Conservation (phyloP, 331 rosid species). For the Ulmus americana region DNA sequence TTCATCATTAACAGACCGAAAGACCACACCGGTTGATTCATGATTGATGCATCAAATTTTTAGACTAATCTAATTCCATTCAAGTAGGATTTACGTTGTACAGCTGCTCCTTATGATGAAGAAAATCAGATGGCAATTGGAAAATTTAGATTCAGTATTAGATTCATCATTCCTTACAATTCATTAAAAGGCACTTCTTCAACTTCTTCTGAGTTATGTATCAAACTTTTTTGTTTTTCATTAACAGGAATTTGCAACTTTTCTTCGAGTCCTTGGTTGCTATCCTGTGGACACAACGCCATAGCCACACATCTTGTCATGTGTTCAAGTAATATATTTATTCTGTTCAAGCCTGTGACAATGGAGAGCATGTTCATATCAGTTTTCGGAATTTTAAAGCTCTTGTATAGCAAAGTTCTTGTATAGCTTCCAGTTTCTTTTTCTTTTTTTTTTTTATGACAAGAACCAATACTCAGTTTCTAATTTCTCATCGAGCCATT, state of each 20-base stretch:
- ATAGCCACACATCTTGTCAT: conserved; percentile 11
- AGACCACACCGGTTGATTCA: not conserved
- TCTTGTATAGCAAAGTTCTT: not conserved
- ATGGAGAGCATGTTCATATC: not conserved
- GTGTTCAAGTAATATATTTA: not conserved
- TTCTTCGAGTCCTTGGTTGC: conserved; percentile 56
- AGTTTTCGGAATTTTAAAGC: not conserved
- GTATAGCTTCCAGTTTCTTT: not conserved
- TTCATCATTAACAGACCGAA: not conserved
- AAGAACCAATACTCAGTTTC: not conserved
- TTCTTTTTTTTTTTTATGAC: not conserved
- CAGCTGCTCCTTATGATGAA: too few relatives aligned
- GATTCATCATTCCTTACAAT: not conserved
- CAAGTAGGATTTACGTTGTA: too few relatives aligned
- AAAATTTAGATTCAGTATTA: too few relatives aligned
- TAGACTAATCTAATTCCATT: too few relatives aligned
- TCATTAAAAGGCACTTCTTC: not conserved
- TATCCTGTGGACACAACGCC: conserved; percentile 45
- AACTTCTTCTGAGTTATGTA: not conserved
- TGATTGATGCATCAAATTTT: too few relatives aligned
- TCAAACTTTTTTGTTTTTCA: not conserved
- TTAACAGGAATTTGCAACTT: conserved; percentile 49
- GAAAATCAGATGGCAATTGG: too few relatives aligned
- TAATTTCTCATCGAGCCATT: not conserved
- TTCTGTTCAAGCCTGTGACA: not conserved